Conservation (phyloP, 768 basidiomycete species). For the Naganishia vaughanmartiniae region DNA sequence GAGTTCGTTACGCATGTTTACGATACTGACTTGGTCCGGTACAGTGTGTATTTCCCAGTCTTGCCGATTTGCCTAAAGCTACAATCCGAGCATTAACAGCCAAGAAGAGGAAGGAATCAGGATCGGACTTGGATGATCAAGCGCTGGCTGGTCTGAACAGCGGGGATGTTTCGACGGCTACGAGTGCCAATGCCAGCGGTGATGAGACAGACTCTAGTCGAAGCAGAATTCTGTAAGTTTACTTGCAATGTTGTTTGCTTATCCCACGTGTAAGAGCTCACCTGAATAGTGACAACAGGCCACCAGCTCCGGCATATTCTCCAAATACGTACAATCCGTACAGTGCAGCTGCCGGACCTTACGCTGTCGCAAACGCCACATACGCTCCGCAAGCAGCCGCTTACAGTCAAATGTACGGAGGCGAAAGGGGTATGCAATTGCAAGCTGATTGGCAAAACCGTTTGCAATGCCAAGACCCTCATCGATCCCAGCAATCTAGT, state of each 20-base stretch:
- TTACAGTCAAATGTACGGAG: slow-evolving; percentile 19
- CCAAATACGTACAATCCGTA: neutral
- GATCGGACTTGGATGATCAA: slow-evolving; percentile 14
- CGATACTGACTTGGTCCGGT: neutral
- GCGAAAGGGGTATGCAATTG: slow-evolving; percentile 7
- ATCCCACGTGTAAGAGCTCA: neutral
- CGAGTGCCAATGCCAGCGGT: slow-evolving; percentile 20
- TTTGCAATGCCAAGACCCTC: slow-evolving; percentile 3
- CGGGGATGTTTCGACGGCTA: slow-evolving; percentile 4
- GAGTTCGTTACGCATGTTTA: neutral
- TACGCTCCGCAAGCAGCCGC: slow-evolving; percentile 15
- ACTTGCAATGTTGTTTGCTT: neutral
- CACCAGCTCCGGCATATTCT: neutral
- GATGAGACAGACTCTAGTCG: neutral
- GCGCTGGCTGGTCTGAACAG: slow-evolving; percentile 4
- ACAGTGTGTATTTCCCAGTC: slow-evolving; percentile 25
- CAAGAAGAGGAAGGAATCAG: slow-evolving; percentile 26
- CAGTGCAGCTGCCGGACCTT: slow-evolving; percentile 1
- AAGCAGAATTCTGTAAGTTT: slow-evolving; percentile 11
- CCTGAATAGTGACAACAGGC: neutral
- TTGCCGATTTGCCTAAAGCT: slow-evolving; percentile 29
- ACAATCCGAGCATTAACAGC: slow-evolving; percentile 30
- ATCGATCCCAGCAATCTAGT: slow-evolving; percentile 9
- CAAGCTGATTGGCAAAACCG: slow-evolving; percentile 24
- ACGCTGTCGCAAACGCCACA: neutral